Evolutionary conservation across 345 rosid genomes (phyloP).

Genomic region (Lepidium aucheri): DNA sequence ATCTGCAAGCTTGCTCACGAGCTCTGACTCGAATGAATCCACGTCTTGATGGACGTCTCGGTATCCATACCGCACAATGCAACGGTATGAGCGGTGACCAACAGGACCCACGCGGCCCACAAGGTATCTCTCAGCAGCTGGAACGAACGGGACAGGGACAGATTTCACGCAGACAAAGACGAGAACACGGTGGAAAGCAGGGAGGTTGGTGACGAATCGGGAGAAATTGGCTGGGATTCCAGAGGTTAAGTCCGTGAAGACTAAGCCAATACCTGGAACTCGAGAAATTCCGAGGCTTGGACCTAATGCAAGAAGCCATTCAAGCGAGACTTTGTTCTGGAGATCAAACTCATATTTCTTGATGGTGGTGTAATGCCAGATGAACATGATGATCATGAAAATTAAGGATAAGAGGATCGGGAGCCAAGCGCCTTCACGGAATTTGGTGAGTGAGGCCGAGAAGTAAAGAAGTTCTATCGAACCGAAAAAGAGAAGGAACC

Average conservation of each 20-base stretch:
- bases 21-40: slow-evolving; percentile 77
- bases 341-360: slow-evolving; percentile 92
- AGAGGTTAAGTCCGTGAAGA: slow-evolving; percentile 87
- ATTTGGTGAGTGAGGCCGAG: slow-evolving; percentile 95
- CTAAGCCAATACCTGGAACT: slow-evolving; percentile 92
- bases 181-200: slow-evolving; percentile 86
- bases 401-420: slow-evolving; percentile 90
- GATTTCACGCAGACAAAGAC: slow-evolving; percentile 93
- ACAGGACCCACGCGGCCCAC: slow-evolving; percentile 95
- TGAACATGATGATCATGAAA: slow-evolving; percentile 85
- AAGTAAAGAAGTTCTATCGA: slow-evolving; percentile 87
- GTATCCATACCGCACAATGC: slow-evolving; percentile 89
- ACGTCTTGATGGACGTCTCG: slow-evolving; percentile 95
- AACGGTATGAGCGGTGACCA: slow-evolving; percentile 75
- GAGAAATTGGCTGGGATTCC: slow-evolving; percentile 98
- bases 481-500: slow-evolving; percentile 78
- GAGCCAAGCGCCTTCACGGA: slow-evolving; percentile 98
- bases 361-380: slow-evolving; percentile 93
- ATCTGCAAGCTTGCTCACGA: slow-evolving; percentile 55
- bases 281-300: slow-evolving; percentile 86
- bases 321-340: slow-evolving; percentile 92
- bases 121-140: slow-evolving; percentile 84
- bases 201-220: slow-evolving; percentile 96
- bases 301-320: slow-evolving; percentile 94
- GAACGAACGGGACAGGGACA: slow-evolving; percentile 86